A percentile compares a stretch with the other conserved stretches of the same genome.
These are phyloP conservation scores for Rhodotorula kratochvilovae DNA, from an alignment of 768 basidiomycete species.

Conservation along the genomic window DNA sequence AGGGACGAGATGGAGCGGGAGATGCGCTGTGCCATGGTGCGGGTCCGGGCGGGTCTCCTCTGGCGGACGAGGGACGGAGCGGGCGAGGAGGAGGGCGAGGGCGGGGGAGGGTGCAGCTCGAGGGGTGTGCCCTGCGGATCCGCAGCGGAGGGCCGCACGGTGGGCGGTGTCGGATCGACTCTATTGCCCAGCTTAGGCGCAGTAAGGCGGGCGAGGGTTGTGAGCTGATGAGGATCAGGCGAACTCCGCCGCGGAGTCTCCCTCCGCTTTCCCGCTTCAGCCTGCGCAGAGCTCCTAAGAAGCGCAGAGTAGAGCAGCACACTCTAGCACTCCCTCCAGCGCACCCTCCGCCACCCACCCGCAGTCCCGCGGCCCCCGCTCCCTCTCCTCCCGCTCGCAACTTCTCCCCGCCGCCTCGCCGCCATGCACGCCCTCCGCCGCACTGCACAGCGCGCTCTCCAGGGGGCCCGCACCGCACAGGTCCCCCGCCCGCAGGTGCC, in stretches of 20 bases:
- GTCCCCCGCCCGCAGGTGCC: not conserved
- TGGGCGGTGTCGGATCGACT: too few species aligned
- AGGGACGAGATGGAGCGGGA: not conserved
- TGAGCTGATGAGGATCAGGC: too few species aligned
- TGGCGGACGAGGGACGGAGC: not conserved
- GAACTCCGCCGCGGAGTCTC: too few species aligned
- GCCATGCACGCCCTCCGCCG: constrained; percentile 21
- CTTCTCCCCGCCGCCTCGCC: not conserved
- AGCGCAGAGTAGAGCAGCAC: too few species aligned
- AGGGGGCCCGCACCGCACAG: not conserved
- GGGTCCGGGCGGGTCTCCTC: not conserved
- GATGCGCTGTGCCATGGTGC: not conserved
- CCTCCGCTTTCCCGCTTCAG: too few species aligned
- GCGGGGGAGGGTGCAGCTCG: not conserved
- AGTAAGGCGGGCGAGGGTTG: too few species aligned
- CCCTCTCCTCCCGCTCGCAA: too few species aligned
- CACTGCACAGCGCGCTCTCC: constrained; percentile 11
- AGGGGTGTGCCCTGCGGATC: too few species aligned
- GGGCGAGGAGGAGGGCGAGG: not conserved
- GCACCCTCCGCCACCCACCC: too few species aligned
- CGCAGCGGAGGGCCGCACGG: too few species aligned
- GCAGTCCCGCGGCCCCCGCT: not conserved
- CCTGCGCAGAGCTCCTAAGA: not conserved
- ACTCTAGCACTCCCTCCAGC: not conserved
- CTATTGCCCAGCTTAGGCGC: too few species aligned